Base-by-base conservation (phyloP, 129 eudicot genomes). In the Arctium lappa region DNA sequence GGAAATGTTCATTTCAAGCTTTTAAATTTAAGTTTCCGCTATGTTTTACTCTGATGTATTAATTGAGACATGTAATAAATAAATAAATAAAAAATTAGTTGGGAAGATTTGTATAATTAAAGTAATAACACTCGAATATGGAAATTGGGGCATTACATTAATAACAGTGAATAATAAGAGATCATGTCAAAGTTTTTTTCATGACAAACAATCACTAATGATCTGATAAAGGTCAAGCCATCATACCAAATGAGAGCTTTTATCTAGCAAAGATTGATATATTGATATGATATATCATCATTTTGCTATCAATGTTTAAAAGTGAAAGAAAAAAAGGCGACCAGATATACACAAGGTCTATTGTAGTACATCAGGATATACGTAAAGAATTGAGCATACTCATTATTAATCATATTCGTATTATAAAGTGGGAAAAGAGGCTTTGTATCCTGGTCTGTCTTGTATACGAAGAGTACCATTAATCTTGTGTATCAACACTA, bases 401-500 rank as follows among this genome's bases (percentile, higher is more conserved):
- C 86, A 42, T 86, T 89, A 82, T 82, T 86, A 62, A 75, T 83
- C 31, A 78, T 31, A 80, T 90, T 86, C 1, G 83, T 65, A 69
- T 80, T 81, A 27, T 97, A 94, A 70, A 95, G 75, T 0, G 92
- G 90, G 77, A 95, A 95, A 63, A 95, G 97, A 77, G 97, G 98
- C 84, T 95, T 97, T 40, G 84, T 92, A 83, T 94, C 98, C 98
- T 22, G 27, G 27, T 22, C 99, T 90, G 69, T 95, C 90, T 85
- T 88, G 97, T 13, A 92, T 88, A 75, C 87, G 60, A 50, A 95
- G 97, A 33, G 93, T 91, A 38, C 97, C 92, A 74, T 95, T 97
- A 82, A 82, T 91, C 94, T 95, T 66, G 97, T 94, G 33, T 76
- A 72, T 32, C 37, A 22, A 37, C 34, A 33, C 38, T 29, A 85